Percentiles rank a stretch among this genome's conserved stretches.
phyloP scores from a whole-genome alignment of 2,329 filamentous ascomycete species.

The Claviceps fusiformis region DNA sequence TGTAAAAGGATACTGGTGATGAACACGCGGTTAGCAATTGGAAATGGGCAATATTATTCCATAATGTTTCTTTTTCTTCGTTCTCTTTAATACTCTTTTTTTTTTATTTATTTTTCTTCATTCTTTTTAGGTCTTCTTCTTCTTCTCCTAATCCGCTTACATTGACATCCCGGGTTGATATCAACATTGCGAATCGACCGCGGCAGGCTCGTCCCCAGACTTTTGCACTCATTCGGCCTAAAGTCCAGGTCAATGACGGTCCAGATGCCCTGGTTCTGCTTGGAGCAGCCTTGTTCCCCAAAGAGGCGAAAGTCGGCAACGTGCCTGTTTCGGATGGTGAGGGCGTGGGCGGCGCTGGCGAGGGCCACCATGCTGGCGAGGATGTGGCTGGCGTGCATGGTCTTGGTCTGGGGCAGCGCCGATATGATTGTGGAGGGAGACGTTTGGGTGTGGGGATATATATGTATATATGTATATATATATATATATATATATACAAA shows the following conservation, averaged over 20 bases:
- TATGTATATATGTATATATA: neutral
- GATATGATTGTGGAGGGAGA: too few relatives aligned
- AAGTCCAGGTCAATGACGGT: constrained; percentile 14
- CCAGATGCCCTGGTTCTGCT: constrained; percentile 13
- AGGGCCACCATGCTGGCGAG: constrained; percentile 7
- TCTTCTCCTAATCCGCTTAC: constrained; percentile 4
- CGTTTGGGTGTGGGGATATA: neutral
- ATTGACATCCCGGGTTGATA: constrained; percentile 9
- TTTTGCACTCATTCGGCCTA: constrained; percentile 8
- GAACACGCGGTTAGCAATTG: neutral
- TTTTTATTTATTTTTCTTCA: too few relatives aligned
- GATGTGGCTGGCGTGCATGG: constrained; percentile 9
- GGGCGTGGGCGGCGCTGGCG: constrained; percentile 5
- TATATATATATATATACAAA: too few relatives aligned
- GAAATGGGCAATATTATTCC: too few relatives aligned
- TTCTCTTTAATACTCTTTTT: neutral
- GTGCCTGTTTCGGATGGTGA: constrained; percentile 10
- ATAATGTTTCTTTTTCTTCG: too few relatives aligned
- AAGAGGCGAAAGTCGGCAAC: constrained; percentile 15
- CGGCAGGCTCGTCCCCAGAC: constrained; percentile 5
- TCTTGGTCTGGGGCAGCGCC: too few relatives aligned
- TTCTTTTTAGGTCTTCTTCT: neutral
- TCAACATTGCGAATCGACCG: constrained; percentile 8
- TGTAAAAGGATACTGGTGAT: constrained; percentile 7
- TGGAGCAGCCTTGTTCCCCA: constrained; percentile 9